These are phyloP conservation scores for Barnettozyma sucrosica DNA, from an alignment of 805 yeast species.

Conservation along the genomic window DNA sequence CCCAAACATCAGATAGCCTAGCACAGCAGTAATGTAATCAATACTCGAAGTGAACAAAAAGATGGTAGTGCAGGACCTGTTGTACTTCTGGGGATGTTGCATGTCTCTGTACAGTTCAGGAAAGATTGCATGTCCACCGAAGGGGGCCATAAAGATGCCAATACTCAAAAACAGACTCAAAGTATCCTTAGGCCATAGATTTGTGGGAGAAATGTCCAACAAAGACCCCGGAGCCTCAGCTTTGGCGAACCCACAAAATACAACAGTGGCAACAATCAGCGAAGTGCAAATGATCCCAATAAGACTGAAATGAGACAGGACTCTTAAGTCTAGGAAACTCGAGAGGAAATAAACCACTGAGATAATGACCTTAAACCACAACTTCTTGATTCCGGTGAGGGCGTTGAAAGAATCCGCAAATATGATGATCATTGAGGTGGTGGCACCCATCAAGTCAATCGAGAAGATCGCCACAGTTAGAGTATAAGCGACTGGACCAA, in stretches of 20 bases:
- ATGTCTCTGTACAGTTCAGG: constrained; percentile 73
- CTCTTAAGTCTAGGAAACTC: constrained; percentile 49
- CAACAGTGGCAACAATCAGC: constrained; percentile 40
- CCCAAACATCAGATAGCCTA: constrained; percentile 83
- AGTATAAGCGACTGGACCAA: constrained; percentile 40
- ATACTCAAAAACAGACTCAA: constrained; percentile 42
- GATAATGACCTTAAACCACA: constrained; percentile 38
- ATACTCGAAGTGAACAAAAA: constrained; percentile 53
- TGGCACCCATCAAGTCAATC: constrained; percentile 55
- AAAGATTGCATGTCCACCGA: constrained; percentile 81
- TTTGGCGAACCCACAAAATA: constrained; percentile 42
- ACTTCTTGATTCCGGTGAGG: constrained; percentile 35
- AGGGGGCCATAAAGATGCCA: constrained; percentile 70
- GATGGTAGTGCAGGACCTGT: constrained; percentile 44
- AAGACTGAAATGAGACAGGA: constrained; percentile 48
- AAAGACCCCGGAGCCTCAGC: constrained; percentile 49
- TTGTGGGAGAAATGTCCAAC: constrained; percentile 38
- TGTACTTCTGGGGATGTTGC: constrained; percentile 61
- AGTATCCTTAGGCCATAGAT: constrained; percentile 33
- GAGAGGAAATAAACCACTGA: constrained; percentile 36
- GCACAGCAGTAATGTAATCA: constrained; percentile 54
- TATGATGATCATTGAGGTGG: constrained; percentile 48
- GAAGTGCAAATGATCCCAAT: constrained; percentile 53
- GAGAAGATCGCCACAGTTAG: constrained; percentile 46
- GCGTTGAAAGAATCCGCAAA: constrained; percentile 57